Evolutionary conservation across 306 rosid species (phyloP), one percentile per base, ranked within the genome.

Genomic region (Argentina anserina): DNA sequence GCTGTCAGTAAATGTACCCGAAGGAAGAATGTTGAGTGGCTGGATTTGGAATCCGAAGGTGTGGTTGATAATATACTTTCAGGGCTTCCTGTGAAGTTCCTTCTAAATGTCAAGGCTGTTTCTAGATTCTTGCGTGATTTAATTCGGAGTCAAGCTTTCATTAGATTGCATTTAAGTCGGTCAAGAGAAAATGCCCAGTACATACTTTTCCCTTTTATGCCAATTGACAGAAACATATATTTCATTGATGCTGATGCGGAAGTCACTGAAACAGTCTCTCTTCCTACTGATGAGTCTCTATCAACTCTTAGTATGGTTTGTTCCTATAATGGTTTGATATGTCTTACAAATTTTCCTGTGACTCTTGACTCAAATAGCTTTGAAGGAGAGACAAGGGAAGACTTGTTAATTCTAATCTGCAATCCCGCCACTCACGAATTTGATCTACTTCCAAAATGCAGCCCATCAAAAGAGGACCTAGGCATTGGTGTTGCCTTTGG

Each of bases 401-500:
- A 56, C 36, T 31, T 71, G 52, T 74, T 70, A 58, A 80, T 80
- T 60, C 74, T 66, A 11, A 59, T 80, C 33, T 80, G 77, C 84
- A 80, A 80, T 60, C 81, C 81, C 0, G 61, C 74, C 33, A 80
- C 84, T 72, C 70, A 53, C 9, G 70, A 75, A 45, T 25, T 37
- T 25, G 33, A 17, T 9, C 21, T 71, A n/a, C 80, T 80, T 71
- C 80, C 80, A 17, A 31, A 29, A 4, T 66, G 78, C 39, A 71
- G 77, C 45, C 68, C 55, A 15, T 66, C 80, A 0, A 68, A 55
- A 37, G 17, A 37, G 50, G 69, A 65, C 52, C 69, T 62, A 29
- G 53, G 67, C 47, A 25, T 76, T 45, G 84, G 84, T 42, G 77
- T 80, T 76, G 69, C 70, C 45, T 76, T 76, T 59, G 77, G 84